Conservation (phyloP, 2,329 filamentous ascomycete genomes). For the Talaromyces piceae region DNA sequence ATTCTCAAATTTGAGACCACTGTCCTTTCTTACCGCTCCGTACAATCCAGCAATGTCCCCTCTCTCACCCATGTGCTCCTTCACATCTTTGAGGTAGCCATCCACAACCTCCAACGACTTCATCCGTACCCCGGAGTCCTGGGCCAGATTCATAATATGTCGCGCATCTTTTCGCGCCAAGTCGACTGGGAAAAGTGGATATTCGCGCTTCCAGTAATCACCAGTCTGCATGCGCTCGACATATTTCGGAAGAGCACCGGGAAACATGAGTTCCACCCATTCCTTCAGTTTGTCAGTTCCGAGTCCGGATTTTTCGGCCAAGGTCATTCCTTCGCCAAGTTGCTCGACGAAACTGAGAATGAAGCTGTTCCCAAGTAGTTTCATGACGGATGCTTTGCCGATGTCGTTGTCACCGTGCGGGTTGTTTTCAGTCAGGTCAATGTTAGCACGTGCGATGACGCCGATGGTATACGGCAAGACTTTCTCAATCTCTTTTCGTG, state of each 20-base stretch:
- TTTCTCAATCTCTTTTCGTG: slow-evolving; percentile 51
- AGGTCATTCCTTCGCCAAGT: slow-evolving; percentile 66
- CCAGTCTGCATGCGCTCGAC: slow-evolving; percentile 65
- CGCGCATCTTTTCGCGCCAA: slow-evolving; percentile 74
- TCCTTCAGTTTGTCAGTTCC: slow-evolving; percentile 62
- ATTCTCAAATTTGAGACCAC: slow-evolving; percentile 46
- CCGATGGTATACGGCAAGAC: slow-evolving; percentile 64
- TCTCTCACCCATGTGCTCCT: slow-evolving; percentile 59
- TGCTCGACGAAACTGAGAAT: slow-evolving; percentile 75
- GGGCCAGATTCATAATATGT: slow-evolving; percentile 64
- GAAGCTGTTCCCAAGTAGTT: slow-evolving; percentile 82
- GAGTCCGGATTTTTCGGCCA: slow-evolving; percentile 74
- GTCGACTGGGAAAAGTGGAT: slow-evolving; percentile 66
- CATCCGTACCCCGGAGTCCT: slow-evolving; percentile 54
- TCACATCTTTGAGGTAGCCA: slow-evolving; percentile 60
- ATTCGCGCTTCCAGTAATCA: slow-evolving; percentile 67
- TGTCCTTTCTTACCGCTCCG: slow-evolving; percentile 67
- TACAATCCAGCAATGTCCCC: slow-evolving; percentile 81
- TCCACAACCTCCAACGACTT: slow-evolving; percentile 61
- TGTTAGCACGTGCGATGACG: slow-evolving; percentile 60
- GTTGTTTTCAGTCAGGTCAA: slow-evolving; percentile 52
- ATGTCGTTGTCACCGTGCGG: slow-evolving; percentile 50
- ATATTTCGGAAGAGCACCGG: slow-evolving; percentile 68
- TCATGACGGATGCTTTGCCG: slow-evolving; percentile 62
- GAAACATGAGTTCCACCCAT: slow-evolving; percentile 67